A percentile compares a stretch with the other conserved stretches of the same genome.
phyloP scores from a whole-genome alignment of 1,284 basidiomycete species.

The Fomitopsis pinicola region DNA sequence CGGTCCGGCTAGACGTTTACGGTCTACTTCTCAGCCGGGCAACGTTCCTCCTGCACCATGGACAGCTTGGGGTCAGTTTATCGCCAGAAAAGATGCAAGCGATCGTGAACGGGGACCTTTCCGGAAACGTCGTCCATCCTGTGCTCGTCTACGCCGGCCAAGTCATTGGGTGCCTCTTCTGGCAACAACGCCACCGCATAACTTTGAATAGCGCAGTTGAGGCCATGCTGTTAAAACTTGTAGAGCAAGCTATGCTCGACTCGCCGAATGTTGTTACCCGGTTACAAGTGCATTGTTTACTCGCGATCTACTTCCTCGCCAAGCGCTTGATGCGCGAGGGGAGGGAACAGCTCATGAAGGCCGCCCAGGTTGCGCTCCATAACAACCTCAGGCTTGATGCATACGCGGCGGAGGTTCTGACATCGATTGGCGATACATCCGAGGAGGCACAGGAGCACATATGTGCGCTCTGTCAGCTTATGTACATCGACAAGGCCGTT shows the following conservation, averaged over 20 bases:
- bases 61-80: constrained; percentile 19
- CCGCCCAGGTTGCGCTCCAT: constrained; percentile 11
- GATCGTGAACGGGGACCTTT: constrained; percentile 20
- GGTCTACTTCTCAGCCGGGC: constrained; percentile 13
- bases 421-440: constrained; percentile 12
- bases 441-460: constrained; percentile 20
- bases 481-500: constrained; percentile 23
- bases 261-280: constrained; percentile 16
- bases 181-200: constrained; percentile 19
- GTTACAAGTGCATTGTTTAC: constrained; percentile 19
- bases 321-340: constrained; percentile 20
- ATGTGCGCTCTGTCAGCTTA: constrained; percentile 19
- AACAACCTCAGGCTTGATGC: constrained; percentile 9
- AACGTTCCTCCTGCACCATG: constrained; percentile 19
- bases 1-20: neutral
- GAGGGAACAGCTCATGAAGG: constrained; percentile 17
- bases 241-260: constrained; percentile 13
- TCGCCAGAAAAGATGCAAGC: constrained; percentile 20
- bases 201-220: constrained; percentile 11
- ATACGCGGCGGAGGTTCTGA: constrained; percentile 7
- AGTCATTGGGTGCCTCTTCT: constrained; percentile 22
- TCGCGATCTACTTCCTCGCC: constrained; percentile 21
- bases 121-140: constrained; percentile 20
- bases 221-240: constrained; percentile 14
- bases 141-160: constrained; percentile 22